A percentile compares a stretch with the other conserved stretches of the same genome.
These are phyloP conservation scores for Annona cherimola DNA, from an alignment of 164 flowering plant species.

Conservation along the genomic window DNA sequence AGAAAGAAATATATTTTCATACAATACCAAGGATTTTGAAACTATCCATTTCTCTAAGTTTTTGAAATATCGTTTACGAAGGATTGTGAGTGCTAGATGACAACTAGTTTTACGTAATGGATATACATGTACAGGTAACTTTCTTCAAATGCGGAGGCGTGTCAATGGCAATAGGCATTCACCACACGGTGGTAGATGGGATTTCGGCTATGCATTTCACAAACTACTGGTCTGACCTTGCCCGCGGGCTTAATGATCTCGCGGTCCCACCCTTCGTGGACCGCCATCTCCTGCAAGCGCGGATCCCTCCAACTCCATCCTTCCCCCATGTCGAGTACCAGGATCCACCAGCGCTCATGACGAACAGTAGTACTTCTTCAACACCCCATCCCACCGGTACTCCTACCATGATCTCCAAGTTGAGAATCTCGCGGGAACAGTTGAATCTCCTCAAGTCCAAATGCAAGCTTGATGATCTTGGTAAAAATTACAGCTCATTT, in stretches of 20 bases:
- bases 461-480: constrained; percentile 25
- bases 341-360: constrained; percentile 40
- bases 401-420: constrained; percentile 26
- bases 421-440: constrained; percentile 39
- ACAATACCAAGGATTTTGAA: too few relatives aligned
- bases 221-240: constrained; percentile 62
- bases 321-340: constrained; percentile 65
- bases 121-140: constrained; percentile 34
- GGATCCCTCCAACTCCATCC: constrained; percentile 48
- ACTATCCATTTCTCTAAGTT: too few relatives aligned
- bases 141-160: constrained; percentile 25
- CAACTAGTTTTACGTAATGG: too few relatives aligned
- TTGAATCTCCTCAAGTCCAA: constrained; percentile 40
- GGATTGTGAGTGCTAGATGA: too few relatives aligned
- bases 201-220: constrained; percentile 52
- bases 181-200: constrained; percentile 66
- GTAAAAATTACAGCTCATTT: constrained; percentile 28
- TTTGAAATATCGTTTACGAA: too few relatives aligned
- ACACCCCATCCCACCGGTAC: constrained; percentile 8
- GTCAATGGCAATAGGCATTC: constrained; percentile 47
- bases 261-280: constrained; percentile 52
- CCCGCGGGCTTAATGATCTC: constrained; percentile 42
- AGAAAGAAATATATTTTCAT: too few relatives aligned
- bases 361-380: constrained; percentile 1
- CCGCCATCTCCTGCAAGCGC: constrained; percentile 46